Evolutionary conservation across 768 basidiomycete genomes (phyloP), one percentile per base, ranked within the genome.

Genomic region (Punctularia strigosozonata): DNA sequence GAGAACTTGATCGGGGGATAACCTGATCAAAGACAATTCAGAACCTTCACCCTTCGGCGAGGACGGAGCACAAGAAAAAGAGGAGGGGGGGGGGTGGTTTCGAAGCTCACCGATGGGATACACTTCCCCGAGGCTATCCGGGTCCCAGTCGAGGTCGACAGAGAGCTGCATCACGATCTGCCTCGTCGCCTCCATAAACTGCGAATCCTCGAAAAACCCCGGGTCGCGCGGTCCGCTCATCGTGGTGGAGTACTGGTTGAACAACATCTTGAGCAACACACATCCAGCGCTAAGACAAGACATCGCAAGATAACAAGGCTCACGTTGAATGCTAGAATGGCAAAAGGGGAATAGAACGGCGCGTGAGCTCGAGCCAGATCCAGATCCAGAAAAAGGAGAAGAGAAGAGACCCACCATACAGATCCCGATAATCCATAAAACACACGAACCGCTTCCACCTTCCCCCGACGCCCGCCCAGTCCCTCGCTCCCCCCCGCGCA

Each of bases 381-480:
- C 28, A 10, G 10, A 30, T 30, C 28, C 10, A 10, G 10, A 15
- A 15, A 30, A 30, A 10, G 10, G 15, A 15, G 28, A 30, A 30
- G 28, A 30, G 10, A 10, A 30, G 44, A 30, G 14, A 57, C 61
- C 37, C 40, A 68, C 66, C 62, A 40, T 64, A 68, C n/a, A 71
- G 45, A 50, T 71, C 63, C 80, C 77, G 67, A 54, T 83, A 82
- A 59, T 85, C 83, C 77, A 84, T 77, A 48, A 81, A 85, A 43
- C 73, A 82, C 15, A 85, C 73, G 43, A 77, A 75, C 54, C 83
- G 62, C 45, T 70, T 63, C 83, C 83, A 87, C n/a, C 64, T 69
- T 5, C 82, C 82, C 54, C 77, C 73, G 3, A 84, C 68, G 8
- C 80, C 80, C 15, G 81, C 80, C 84, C 84, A 86, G 51, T 84